Conservation (phyloP, 2,329 filamentous ascomycete species). For the Phialemoniopsis sp. region DNA sequence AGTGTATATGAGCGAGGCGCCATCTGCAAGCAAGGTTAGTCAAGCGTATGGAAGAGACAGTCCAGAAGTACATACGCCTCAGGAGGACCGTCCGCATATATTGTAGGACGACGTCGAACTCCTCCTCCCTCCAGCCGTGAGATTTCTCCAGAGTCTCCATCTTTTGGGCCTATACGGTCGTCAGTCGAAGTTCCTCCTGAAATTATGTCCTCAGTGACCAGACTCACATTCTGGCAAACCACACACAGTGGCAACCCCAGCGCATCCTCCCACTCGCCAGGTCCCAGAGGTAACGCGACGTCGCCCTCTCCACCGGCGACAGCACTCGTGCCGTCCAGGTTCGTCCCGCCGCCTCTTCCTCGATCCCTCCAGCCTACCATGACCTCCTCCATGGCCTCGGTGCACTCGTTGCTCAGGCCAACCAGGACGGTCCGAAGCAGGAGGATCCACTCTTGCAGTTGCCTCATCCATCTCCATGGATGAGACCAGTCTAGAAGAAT, state of each 20-base stretch:
- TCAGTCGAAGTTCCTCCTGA: no score
- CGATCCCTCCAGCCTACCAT: slow-evolving; percentile 77
- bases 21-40: slow-evolving; percentile 48
- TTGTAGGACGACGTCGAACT: slow-evolving; percentile 94
- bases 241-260: slow-evolving; percentile 84
- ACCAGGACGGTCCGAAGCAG: slow-evolving; percentile 74
- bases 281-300: slow-evolving; percentile 72
- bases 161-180: slow-evolving; percentile 62
- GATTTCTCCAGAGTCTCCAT: slow-evolving; percentile 89
- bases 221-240: slow-evolving; percentile 85
- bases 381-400: slow-evolving; percentile 80
- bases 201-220: no score
- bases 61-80: slow-evolving; percentile 58
- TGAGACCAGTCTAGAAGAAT: slow-evolving; percentile 94
- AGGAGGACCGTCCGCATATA: slow-evolving; percentile 86
- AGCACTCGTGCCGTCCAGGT: slow-evolving; percentile 56
- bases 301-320: slow-evolving; percentile 58
- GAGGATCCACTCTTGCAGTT: slow-evolving; percentile 85
- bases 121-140: slow-evolving; percentile 89
- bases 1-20: slow-evolving; percentile 81
- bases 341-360: slow-evolving; percentile 60
- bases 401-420: slow-evolving; percentile 70
- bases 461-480: slow-evolving; percentile 87
- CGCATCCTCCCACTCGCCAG: slow-evolving; percentile 90
- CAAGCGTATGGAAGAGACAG: slow-evolving; percentile 5